Conservation (phyloP, 2,329 filamentous ascomycete species). For the Colletotrichum paranaense region DNA sequence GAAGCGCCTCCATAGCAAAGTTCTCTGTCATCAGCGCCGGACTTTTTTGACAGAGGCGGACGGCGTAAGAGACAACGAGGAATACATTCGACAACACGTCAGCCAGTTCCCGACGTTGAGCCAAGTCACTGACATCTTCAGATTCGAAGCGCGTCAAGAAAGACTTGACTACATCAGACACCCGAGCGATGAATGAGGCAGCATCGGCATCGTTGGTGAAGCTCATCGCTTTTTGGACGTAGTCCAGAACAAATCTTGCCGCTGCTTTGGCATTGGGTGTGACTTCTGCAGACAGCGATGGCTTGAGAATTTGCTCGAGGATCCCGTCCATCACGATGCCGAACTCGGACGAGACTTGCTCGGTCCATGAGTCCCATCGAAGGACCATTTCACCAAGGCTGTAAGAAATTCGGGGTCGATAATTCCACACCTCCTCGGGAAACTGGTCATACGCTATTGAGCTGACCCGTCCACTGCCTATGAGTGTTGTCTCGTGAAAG, state of each 20-base stretch:
- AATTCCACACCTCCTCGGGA: conserved; percentile 42
- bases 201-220: conserved; percentile 48
- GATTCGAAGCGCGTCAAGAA: conserved; percentile 49
- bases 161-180: conserved; percentile 53
- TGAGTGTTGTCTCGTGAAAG: conserved; percentile 69
- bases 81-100: conserved; percentile 51
- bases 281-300: neutral
- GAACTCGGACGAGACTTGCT: conserved; percentile 69
- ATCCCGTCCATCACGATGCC: conserved; percentile 72
- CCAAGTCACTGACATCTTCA: conserved; percentile 17
- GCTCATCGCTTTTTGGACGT: conserved; percentile 56
- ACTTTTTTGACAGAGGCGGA: conserved; percentile 52
- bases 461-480: conserved; percentile 65
- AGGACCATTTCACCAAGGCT: conserved; percentile 61
- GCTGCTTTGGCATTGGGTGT: conserved; percentile 36
- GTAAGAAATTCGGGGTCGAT: conserved; percentile 52
- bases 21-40: conserved; percentile 45
- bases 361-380: conserved; percentile 68
- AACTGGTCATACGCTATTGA: conserved; percentile 48
- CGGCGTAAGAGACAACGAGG: conserved; percentile 50
- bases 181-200: conserved; percentile 56
- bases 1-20: conserved; percentile 60
- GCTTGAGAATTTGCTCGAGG: conserved; percentile 53
- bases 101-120: conserved; percentile 45
- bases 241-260: conserved; percentile 58